Conservation (phyloP, 1,284 basidiomycete genomes). For the Papiliotrema nemorosa region DNA sequence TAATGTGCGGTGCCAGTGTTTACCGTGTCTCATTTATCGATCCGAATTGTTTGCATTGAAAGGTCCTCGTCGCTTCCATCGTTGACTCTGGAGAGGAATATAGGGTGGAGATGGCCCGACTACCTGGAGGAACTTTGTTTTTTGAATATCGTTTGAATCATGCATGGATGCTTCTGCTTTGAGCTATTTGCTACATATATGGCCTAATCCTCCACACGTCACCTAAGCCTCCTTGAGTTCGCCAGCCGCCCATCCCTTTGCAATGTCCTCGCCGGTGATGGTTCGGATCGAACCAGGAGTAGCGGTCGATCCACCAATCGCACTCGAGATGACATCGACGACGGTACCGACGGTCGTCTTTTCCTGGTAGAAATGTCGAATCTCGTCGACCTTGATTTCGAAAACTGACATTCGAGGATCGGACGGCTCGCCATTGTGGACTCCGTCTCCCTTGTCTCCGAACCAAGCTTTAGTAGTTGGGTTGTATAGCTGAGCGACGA, state of each 20-base stretch:
- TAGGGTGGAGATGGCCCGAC: too few relatives aligned
- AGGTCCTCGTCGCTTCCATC: too few relatives aligned
- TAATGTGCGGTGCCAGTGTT: too few relatives aligned
- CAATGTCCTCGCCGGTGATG: conserved; percentile 61
- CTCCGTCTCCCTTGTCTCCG: conserved; percentile 79
- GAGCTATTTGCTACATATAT: background rate
- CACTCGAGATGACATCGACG: conserved; percentile 57
- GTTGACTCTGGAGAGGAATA: too few relatives aligned
- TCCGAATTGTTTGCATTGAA: too few relatives aligned
- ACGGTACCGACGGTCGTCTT: conserved; percentile 53
- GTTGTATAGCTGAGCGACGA: conserved; percentile 69
- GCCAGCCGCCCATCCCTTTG: conserved; percentile 10
- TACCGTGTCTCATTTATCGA: too few relatives aligned
- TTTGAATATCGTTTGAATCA: background rate
- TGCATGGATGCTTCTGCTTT: background rate
- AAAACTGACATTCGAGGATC: conserved; percentile 80
- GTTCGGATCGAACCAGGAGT: conserved; percentile 63
- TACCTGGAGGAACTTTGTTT: too few relatives aligned
- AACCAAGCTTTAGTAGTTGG: conserved; percentile 70
- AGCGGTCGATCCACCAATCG: conserved; percentile 58
- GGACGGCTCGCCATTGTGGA: conserved; percentile 72
- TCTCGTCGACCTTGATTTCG: conserved; percentile 71
- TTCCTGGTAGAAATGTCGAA: conserved; percentile 69
- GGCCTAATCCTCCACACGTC: background rate
- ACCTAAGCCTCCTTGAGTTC: conserved; percentile 7